Evolutionary conservation across 2,329 filamentous ascomycete genomes (phyloP).

Genomic region (Stachybotrys elegans): DNA sequence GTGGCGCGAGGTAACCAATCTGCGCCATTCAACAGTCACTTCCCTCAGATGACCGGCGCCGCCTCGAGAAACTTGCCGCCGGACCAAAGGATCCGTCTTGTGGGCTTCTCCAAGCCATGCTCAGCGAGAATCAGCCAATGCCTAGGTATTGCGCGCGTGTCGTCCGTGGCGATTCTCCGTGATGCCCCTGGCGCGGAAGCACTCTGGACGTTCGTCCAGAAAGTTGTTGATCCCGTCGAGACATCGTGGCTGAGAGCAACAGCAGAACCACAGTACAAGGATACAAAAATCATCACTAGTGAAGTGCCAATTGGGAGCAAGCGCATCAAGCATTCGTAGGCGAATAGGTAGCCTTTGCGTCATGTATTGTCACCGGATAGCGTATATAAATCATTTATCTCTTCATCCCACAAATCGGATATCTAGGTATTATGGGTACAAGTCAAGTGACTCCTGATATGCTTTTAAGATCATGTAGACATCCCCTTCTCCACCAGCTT

Average conservation of each 20-base stretch:
- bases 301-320: conserved; percentile 31
- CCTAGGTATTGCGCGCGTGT: conserved; percentile 59
- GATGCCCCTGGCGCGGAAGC: conserved; percentile 52
- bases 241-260: conserved; percentile 44
- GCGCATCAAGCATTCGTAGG: too few species aligned
- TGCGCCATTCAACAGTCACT: conserved; percentile 53
- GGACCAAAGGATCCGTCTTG: conserved; percentile 45
- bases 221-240: conserved; percentile 46
- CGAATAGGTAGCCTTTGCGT: too few species aligned
- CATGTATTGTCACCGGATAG: too few species aligned
- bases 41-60: conserved; percentile 48
- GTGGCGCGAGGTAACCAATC: conserved; percentile 53
- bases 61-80: conserved; percentile 38
- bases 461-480: conserved; percentile 20
- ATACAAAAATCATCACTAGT: conserved; percentile 27
- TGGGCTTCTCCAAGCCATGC: conserved; percentile 57
- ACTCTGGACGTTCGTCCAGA: conserved; percentile 50
- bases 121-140: conserved; percentile 52
- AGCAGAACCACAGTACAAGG: conserved; percentile 17
- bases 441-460: too few species aligned
- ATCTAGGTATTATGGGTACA: too few species aligned
- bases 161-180: conserved; percentile 54
- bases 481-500: conserved; percentile 65
- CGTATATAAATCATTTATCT: too few species aligned
- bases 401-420: too few species aligned